Conservation (phyloP, 2,329 filamentous ascomycete genomes). For the Ophiobolus disseminans region DNA sequence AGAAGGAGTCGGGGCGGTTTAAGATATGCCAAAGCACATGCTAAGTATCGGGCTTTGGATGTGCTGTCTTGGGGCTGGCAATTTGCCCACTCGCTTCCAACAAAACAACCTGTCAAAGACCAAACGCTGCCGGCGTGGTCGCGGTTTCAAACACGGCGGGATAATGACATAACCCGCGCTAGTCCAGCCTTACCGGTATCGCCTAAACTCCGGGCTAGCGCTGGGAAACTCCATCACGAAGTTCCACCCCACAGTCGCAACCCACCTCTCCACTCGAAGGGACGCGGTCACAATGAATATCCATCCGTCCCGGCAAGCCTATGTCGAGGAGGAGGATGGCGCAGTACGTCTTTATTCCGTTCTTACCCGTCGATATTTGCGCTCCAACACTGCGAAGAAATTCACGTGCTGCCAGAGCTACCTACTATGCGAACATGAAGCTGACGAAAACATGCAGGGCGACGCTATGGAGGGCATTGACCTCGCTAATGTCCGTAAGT, state of each 20-base stretch:
- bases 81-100: constrained; percentile 18
- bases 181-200: constrained; percentile 42
- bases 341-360: constrained; percentile 62
- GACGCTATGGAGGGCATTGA: constrained; percentile 65
- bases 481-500: constrained; percentile 69
- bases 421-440: constrained; percentile 2
- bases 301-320: constrained; percentile 90
- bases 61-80: constrained; percentile 3
- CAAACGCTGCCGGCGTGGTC: constrained; percentile 18
- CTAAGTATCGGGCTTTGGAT: not conserved
- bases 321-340: constrained; percentile 82
- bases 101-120: constrained; percentile 6
- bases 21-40: not conserved
- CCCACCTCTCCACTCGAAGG: constrained; percentile 20
- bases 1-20: not conserved
- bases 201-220: constrained; percentile 26
- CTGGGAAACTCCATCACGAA: constrained; percentile 28
- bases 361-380: too few species aligned
- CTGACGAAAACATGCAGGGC: constrained; percentile 50
- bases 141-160: constrained; percentile 19
- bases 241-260: constrained; percentile 17
- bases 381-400: too few species aligned
- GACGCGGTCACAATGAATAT: constrained; percentile 57
- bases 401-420: too few species aligned
- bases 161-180: constrained; percentile 37